Conservation (phyloP, 805 yeast species). For the Metschnikowia continentalis region DNA sequence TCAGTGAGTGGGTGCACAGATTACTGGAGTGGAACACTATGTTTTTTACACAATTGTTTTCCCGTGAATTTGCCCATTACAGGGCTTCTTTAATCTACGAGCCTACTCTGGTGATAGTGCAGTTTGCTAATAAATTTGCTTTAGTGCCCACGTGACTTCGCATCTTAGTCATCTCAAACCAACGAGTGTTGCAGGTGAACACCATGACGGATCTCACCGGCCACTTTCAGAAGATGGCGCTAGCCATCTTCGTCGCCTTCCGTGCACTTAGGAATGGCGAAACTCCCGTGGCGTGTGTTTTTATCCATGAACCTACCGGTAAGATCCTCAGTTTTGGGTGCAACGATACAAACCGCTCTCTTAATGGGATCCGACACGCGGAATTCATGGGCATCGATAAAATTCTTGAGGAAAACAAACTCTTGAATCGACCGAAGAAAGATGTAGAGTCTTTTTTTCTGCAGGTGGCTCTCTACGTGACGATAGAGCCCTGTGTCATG, state of each 20-base stretch:
- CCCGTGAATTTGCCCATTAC: too few relatives aligned
- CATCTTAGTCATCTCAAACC: constrained; percentile 1
- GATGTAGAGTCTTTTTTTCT: constrained; percentile 37
- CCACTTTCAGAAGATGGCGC: constrained; percentile 43
- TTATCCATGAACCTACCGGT: constrained; percentile 32
- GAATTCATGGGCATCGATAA: constrained; percentile 76
- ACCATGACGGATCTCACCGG: constrained; percentile 7
- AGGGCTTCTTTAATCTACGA: not conserved
- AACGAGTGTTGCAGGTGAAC: not conserved
- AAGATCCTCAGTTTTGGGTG: constrained; percentile 68
- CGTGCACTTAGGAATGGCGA: constrained; percentile 63
- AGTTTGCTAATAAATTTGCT: too few relatives aligned
- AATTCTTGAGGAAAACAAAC: constrained; percentile 13
- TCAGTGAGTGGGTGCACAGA: not conserved
- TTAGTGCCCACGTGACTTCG: constrained; percentile 3
- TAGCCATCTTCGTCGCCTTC: constrained; percentile 55
- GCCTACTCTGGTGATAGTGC: not conserved
- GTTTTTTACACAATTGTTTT: not conserved
- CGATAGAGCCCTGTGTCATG: constrained; percentile 98
- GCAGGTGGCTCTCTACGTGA: constrained; percentile 74
- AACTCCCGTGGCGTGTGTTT: constrained; percentile 82
- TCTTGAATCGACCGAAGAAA: constrained; percentile 4
- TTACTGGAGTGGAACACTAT: not conserved
- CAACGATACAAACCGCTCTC: constrained; percentile 80
- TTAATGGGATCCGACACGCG: constrained; percentile 89